Evolutionary conservation across 306 rosid species (phyloP).

Genomic region (Macrotyloma uniflorum): DNA sequence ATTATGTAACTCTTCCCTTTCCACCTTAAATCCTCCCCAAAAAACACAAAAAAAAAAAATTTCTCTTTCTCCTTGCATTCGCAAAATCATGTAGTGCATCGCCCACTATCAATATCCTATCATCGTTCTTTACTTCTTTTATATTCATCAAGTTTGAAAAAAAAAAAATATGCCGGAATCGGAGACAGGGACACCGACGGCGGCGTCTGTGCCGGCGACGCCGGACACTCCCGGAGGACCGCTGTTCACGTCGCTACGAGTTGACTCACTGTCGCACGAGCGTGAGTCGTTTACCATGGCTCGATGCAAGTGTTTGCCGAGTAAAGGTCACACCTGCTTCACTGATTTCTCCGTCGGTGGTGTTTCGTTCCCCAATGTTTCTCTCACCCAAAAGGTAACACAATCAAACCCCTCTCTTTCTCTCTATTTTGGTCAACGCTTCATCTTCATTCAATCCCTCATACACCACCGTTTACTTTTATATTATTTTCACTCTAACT

Average conservation of each 20-base stretch:
- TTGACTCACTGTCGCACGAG: constrained; percentile 75
- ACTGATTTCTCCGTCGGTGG: constrained; percentile 52
- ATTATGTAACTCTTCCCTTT: constrained; percentile 64
- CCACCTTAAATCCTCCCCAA: background rate
- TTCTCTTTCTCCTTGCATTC: background rate
- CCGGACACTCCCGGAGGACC: constrained; percentile 74
- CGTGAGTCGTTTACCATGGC: constrained; percentile 68
- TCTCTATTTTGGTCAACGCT: constrained; percentile 33
- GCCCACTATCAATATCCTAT: constrained; percentile 16
- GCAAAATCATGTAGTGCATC: constrained; percentile 49
- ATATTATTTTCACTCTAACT: too few relatives aligned
- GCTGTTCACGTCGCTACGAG: constrained; percentile 60
- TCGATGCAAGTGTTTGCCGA: constrained; percentile 76
- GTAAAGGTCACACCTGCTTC: constrained; percentile 61
- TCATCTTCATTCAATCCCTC: too few relatives aligned
- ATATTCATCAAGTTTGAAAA: background rate
- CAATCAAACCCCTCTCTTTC: background rate
- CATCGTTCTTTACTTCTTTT: background rate
- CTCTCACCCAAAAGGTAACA: constrained; percentile 84
- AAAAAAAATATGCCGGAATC: constrained; percentile 54
- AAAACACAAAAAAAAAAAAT: constrained; percentile 1
- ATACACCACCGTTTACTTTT: too few relatives aligned
- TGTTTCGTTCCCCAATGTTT: constrained; percentile 56
- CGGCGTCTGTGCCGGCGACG: constrained; percentile 71
- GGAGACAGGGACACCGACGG: constrained; percentile 66